Evolutionary conservation across 768 basidiomycete species (phyloP), one percentile per base, ranked within the genome.

Genomic region (Leccinum barrowsii): DNA sequence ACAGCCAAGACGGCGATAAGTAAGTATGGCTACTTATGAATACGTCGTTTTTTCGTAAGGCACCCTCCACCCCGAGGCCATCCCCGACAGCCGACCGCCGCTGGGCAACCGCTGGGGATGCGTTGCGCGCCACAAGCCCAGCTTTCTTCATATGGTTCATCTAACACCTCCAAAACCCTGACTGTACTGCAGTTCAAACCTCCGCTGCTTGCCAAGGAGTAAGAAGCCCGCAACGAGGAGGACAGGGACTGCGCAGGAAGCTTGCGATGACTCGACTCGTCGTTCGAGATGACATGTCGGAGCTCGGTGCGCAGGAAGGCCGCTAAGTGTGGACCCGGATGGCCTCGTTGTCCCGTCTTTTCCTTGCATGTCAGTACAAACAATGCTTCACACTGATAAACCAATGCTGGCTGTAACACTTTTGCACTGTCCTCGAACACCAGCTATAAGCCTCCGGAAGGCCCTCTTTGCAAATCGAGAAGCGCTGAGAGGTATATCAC

Each of bases 371-470:
- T 28, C 26, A 28, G 26, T 7, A 28, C 26, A 7, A 28, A 28
- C 7, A 7, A 28, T 28, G 26, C 26, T 28, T 28, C 26, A 28
- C 7, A 28, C 26, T 28, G 26, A 28, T 28, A 7, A 28, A 28
- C 26, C 26, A 7, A 7, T 28, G 26, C 7, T 28, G 26, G 26
- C 26, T 28, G 26, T 1, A 28, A 7, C 26, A 28, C 26, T 28
- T 28, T 28, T 24, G 24, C 24, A 24, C 4, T 24, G 24, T 24
- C 24, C 24, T 24, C 24, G 75, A 1, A 92, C 87, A 54, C 94
- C 92, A 0, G 96, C 92, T 40, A 99, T 92, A 48, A 95, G 80
- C 24, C 93, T 80, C n/a, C 91, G 85, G 52, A 98, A 75, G 0
- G 90, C 90, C 13, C 85, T 81, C 72, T 99, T 99, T 2, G 94